Evolutionary conservation across 352 stramenopile species (phyloP), one percentile per base, ranked within the genome.

Genomic region (Globisporangium yorkense): DNA sequence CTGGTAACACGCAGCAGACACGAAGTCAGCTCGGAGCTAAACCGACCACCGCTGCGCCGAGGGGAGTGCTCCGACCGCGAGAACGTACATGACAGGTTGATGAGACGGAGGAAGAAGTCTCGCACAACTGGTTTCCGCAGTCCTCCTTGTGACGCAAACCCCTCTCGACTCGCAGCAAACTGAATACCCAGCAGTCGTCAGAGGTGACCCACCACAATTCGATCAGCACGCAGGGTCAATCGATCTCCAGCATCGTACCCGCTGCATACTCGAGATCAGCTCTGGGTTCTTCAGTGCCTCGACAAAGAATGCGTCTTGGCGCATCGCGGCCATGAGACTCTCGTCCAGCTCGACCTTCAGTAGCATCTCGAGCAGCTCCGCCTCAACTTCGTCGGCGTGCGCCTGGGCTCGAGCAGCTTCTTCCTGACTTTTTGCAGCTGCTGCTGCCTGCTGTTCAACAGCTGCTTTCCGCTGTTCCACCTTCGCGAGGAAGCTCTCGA

Each of bases 31-130:
- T 40, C 12, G 35, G 10, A 40, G 0, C 24, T 35, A 3, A 15
- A 4, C 10, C 35, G 16, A 40, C 35, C 35, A 13, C 8, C 16
- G 37, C 3, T 12, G 18, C 37, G 2, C 9, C n/a, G 12, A 9
- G 2, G 1, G 4, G 12, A 40, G 35, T 49, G 31, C 1, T 15
- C 1, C 8, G 2, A 16, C 33, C 39, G 10, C 10, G 4, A n/a
- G 21, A 24, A 70, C 71, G 54, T 51, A 87, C 75, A 70, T 16
- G 79, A 86, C 4, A 89, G 64, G 8, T 68, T 74, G 48, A 89
- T 83, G 54, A 89, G 75, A 40, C 81, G 78, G 29, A 79, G 59
- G 40, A 88, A 84, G 61, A 88, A 88, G 27, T 87, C 74, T 15
- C 66, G 65, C 13, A 85, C 62, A n/a, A 65, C 24, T 45, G 75